A percentile compares a stretch with the other conserved stretches of the same genome.
These are phyloP conservation scores for Vigna reflexopilosa DNA, from an alignment of 306 rosid genomes.

Conservation along the genomic window DNA sequence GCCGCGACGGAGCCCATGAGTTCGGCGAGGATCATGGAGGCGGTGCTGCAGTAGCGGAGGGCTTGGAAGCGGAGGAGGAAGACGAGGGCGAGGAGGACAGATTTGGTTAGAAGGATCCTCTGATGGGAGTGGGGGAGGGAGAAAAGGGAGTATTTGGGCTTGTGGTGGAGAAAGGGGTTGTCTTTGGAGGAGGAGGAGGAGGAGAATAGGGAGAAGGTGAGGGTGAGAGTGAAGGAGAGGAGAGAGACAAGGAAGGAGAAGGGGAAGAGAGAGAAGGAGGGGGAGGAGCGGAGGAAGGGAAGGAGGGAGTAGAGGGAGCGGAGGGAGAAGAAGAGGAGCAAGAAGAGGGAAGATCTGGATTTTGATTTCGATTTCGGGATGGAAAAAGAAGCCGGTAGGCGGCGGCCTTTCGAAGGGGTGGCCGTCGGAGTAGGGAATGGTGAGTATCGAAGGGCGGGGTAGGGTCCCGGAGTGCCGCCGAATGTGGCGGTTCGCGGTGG, in stretches of 20 bases:
- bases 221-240: conserved; percentile 54
- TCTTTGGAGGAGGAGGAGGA: conserved; percentile 55
- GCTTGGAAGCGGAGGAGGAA: conserved; percentile 88
- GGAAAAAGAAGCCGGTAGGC: conserved; percentile 57
- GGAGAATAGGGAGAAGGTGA: conserved; percentile 52
- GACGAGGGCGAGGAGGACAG: conserved; percentile 70
- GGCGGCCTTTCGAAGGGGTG: conserved; percentile 74
- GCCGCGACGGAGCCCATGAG: conserved; percentile 66
- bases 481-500: conserved; percentile 60
- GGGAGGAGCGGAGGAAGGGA: conserved; percentile 82
- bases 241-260: conserved; percentile 78
- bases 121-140: conserved; percentile 60
- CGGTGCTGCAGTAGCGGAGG: conserved; percentile 83
- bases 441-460: conserved; percentile 48
- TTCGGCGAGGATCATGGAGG: conserved; percentile 92
- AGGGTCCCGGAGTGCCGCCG: conserved; percentile 48
- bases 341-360: conserved; percentile 70
- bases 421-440: conserved; percentile 63
- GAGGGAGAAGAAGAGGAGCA: conserved; percentile 75
- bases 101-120: conserved; percentile 54
- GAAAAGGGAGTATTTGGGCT: conserved; percentile 50
- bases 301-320: conserved; percentile 78
- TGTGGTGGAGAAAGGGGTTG: conserved; percentile 49
- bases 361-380: conserved; percentile 44
- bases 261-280: conserved; percentile 77